Evolutionary conservation across 345 rosid genomes (phyloP).

Genomic region (Corchorus capsularis): DNA sequence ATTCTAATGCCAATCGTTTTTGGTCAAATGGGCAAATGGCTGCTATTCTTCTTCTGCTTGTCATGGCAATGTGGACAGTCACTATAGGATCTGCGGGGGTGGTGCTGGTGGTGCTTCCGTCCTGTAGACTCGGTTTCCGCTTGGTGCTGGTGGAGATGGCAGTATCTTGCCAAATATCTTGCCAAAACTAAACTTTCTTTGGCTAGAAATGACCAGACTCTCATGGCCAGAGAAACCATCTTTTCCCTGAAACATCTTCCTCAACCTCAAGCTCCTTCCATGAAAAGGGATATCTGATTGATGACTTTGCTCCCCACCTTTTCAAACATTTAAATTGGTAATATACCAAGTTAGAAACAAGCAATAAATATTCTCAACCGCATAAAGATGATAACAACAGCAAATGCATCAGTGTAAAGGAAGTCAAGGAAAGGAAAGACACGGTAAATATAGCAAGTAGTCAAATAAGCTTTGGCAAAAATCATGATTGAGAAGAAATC

Average conservation of each 20-base stretch:
- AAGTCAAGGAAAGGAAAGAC: neutral
- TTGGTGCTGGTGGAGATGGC: neutral
- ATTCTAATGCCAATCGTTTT: too few relatives aligned
- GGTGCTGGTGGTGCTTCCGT: neutral
- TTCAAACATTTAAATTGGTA: neutral
- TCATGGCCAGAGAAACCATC: neutral
- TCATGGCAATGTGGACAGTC: too few relatives aligned
- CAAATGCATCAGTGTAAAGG: too few relatives aligned
- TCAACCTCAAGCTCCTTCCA: neutral
- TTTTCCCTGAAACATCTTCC: neutral
- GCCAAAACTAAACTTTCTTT: neutral
- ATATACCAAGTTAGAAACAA: neutral
- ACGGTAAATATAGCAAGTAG: too few relatives aligned
- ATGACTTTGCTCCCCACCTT: neutral
- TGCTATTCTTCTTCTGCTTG: too few relatives aligned
- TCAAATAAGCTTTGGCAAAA: too few relatives aligned
- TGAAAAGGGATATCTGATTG: neutral
- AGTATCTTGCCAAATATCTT: neutral
- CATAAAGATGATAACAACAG: neutral
- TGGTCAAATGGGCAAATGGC: too few relatives aligned
- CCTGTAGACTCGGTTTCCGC: neutral
- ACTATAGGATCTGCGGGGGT: neutral
- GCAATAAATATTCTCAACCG: neutral
- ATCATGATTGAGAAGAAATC: neutral
- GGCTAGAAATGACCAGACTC: neutral